Evolutionary conservation across 2,329 filamentous ascomycete genomes (phyloP).

Genomic region (Ophiostoma sp.): DNA sequence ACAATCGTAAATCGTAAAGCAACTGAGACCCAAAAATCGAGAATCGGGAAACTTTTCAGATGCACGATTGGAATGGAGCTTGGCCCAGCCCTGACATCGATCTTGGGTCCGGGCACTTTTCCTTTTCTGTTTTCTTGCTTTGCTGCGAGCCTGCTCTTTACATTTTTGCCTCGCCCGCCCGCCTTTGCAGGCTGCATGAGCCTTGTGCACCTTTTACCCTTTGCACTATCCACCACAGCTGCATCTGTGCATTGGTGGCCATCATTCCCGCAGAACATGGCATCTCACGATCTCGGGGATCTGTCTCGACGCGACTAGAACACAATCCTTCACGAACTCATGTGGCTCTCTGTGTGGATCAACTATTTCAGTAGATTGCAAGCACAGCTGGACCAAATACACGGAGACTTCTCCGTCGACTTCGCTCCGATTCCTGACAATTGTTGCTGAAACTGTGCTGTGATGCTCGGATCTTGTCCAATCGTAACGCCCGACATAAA

Average conservation of each 20-base stretch:
- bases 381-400: background rate
- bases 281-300: background rate
- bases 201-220: too few species aligned
- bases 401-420: background rate
- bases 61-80: background rate
- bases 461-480: background rate
- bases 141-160: too few species aligned
- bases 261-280: constrained; percentile 2
- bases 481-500: too few species aligned
- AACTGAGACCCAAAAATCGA: background rate
- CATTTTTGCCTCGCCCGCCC: background rate
- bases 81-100: background rate
- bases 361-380: background rate
- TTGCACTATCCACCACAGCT: background rate
- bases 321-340: background rate
- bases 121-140: background rate
- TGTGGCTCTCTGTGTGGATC: background rate
- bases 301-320: background rate
- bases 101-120: background rate
- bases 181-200: background rate
- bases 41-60: background rate
- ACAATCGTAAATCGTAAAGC: background rate
- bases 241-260: background rate
- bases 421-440: background rate
- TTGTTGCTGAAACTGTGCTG: background rate